A percentile compares a stretch with the other conserved stretches of the same genome.
Evolutionary conservation across 768 basidiomycete species (phyloP).

Genomic region (Tubosaeta sp.): DNA sequence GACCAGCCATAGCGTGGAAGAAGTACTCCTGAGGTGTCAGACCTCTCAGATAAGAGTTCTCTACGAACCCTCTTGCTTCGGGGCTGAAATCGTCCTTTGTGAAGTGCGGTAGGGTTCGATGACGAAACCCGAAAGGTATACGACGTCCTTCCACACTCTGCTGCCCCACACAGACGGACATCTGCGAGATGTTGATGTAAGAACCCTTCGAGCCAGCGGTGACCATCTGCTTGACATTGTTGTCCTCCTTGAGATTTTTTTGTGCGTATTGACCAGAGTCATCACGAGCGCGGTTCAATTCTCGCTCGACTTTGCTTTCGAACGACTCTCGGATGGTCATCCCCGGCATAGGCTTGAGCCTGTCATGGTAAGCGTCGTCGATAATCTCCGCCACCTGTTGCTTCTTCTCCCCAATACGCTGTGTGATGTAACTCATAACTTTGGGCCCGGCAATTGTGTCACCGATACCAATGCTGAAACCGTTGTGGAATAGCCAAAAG

Average conservation of each 20-base stretch:
- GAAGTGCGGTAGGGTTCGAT: slow-evolving; percentile 95
- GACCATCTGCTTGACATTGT: slow-evolving; percentile 99
- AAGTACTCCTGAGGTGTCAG: slow-evolving; percentile 98
- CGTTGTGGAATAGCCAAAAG: slow-evolving; percentile 98
- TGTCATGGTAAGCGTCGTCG: slow-evolving; percentile 78
- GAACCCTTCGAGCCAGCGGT: slow-evolving; percentile 98
- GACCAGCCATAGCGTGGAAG: slow-evolving; percentile 99
- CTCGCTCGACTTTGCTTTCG: slow-evolving; percentile 86
- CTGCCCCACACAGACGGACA: slow-evolving; percentile 99
- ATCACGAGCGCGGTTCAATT: slow-evolving; percentile 94
- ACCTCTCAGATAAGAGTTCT: slow-evolving; percentile 96
- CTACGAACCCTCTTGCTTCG: slow-evolving; percentile 96
- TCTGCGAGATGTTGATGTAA: slow-evolving; percentile 99
- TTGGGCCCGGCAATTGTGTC: slow-evolving; percentile 92
- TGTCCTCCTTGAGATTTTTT: slow-evolving; percentile 95
- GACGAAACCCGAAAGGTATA: slow-evolving; percentile 96
- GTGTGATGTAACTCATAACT: slow-evolving; percentile 84
- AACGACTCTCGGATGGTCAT: slow-evolving; percentile 99
- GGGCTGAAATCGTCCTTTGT: slow-evolving; percentile 98
- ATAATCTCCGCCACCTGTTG: slow-evolving; percentile 74
- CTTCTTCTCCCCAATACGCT: slow-evolving; percentile 80
- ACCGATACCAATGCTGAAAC: slow-evolving; percentile 98
- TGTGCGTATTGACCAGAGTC: slow-evolving; percentile 95
- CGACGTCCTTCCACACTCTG: slow-evolving; percentile 98
- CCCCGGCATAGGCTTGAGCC: slow-evolving; percentile 85